A percentile compares a stretch with the other conserved stretches of the same genome.
Evolutionary conservation across 352 stramenopile species (phyloP).

Genomic region (Pythium oligandrum): DNA sequence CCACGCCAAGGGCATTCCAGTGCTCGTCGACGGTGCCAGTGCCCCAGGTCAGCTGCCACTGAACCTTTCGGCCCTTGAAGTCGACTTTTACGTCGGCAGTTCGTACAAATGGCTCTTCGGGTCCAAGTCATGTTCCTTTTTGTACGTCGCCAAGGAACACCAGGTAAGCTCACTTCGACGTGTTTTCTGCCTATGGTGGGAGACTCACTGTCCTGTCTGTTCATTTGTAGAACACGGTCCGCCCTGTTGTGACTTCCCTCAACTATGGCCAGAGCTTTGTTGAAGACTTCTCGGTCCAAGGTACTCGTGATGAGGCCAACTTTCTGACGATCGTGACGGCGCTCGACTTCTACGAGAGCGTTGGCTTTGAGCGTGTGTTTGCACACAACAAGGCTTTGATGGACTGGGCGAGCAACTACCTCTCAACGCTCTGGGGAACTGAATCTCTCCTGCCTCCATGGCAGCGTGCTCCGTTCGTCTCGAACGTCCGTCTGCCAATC

Average conservation of each 20-base stretch:
- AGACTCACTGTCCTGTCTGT: too few relatives aligned
- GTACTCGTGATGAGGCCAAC: constrained; percentile 77
- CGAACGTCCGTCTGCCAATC: constrained; percentile 72
- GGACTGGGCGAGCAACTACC: constrained; percentile 73
- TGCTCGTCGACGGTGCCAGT: constrained; percentile 77
- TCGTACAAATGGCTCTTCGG: constrained; percentile 86
- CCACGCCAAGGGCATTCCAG: constrained; percentile 68
- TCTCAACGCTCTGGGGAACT: constrained; percentile 71
- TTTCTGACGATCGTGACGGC: constrained; percentile 79
- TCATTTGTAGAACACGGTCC: constrained; percentile 42
- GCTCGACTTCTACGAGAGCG: constrained; percentile 80
- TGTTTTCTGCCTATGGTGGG: too few relatives aligned
- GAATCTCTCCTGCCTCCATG: constrained; percentile 64
- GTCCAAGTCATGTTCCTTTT: constrained; percentile 81
- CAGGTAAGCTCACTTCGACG: constrained; percentile 15
- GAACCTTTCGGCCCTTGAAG: constrained; percentile 55
- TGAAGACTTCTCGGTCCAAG: constrained; percentile 82
- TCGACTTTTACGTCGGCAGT: constrained; percentile 83
- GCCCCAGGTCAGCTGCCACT: constrained; percentile 68
- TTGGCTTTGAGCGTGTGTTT: constrained; percentile 67
- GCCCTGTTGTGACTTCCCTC: constrained; percentile 76
- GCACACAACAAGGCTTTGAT: constrained; percentile 83
- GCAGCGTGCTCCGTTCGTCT: constrained; percentile 80
- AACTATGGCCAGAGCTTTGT: constrained; percentile 77
- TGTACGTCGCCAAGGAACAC: constrained; percentile 81